A percentile compares a stretch with the other conserved stretches of the same genome.
Evolutionary conservation across 306 rosid genomes (phyloP).

Genomic region (Cucumis melo): DNA sequence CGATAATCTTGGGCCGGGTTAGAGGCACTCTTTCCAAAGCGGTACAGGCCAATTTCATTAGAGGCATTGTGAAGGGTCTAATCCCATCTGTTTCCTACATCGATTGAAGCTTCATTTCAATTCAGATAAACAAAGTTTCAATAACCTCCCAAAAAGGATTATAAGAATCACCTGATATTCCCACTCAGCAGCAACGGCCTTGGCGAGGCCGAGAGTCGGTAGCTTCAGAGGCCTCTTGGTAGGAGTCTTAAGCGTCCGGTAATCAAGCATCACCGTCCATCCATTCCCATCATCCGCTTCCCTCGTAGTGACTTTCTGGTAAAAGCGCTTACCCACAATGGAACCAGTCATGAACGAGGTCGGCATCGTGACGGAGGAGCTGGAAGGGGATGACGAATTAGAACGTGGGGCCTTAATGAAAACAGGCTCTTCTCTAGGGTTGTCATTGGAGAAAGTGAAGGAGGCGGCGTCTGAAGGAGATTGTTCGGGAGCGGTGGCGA

Average conservation of each 20-base stretch:
- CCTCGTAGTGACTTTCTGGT: constrained; percentile 48
- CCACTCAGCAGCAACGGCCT: constrained; percentile 89
- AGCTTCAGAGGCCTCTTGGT: constrained; percentile 81
- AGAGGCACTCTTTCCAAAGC: constrained; percentile 89
- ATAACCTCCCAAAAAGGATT: neutral
- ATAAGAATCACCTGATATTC: constrained; percentile 56
- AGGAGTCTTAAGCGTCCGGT: constrained; percentile 78
- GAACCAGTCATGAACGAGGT: constrained; percentile 88
- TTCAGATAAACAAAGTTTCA: neutral
- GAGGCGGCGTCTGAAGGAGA: constrained; percentile 23
- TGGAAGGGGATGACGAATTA: constrained; percentile 25
- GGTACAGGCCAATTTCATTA: constrained; percentile 87
- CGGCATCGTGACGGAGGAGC: constrained; percentile 72
- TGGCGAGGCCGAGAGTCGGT: constrained; percentile 58
- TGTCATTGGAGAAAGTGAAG: constrained; percentile 47
- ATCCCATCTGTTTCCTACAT: constrained; percentile 76
- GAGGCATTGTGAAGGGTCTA: constrained; percentile 96
- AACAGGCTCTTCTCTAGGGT: constrained; percentile 15
- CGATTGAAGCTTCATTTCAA: constrained; percentile 11
- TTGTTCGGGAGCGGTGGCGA: constrained; percentile 36
- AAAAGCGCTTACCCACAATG: constrained; percentile 75
- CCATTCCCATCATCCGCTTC: constrained; percentile 72
- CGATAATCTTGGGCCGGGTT: constrained; percentile 62
- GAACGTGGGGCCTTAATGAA: constrained; percentile 25
- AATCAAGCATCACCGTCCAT: constrained; percentile 86